Conservation (phyloP, 352 stramenopile genomes). For the Globisporangium carolinianum region DNA sequence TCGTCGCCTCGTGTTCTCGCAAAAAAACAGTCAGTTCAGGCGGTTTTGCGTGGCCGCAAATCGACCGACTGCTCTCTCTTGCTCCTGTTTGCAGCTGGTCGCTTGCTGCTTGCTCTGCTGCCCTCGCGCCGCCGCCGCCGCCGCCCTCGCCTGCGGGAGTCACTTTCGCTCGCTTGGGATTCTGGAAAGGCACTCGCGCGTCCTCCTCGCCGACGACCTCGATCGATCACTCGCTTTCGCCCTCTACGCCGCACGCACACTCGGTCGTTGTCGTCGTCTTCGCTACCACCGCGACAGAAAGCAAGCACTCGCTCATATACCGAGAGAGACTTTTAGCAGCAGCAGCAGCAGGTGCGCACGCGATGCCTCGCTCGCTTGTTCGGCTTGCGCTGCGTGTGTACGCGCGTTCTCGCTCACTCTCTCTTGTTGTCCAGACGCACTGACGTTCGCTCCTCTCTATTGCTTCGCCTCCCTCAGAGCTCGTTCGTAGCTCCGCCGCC, state of each 20-base stretch:
- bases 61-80: too few relatives aligned
- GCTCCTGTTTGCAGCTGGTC: background rate
- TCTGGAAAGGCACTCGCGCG: background rate
- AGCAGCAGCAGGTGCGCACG: background rate
- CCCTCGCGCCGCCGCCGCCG: background rate
- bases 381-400: background rate
- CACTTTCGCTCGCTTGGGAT: slow-evolving; percentile 2
- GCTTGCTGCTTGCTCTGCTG: too few relatives aligned
- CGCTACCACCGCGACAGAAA: background rate
- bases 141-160: background rate
- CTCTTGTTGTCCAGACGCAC: background rate
- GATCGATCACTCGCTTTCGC: background rate
- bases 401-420: background rate
- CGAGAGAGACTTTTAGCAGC: background rate
- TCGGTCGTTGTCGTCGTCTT: background rate
- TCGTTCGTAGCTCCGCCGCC: background rate
- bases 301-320: background rate
- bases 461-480: background rate
- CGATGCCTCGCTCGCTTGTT: background rate
- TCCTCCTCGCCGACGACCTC: background rate
- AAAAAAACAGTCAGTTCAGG: too few relatives aligned
- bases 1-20: too few relatives aligned
- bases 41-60: too few relatives aligned
- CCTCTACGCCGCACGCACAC: background rate
- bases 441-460: too few relatives aligned